Conservation (phyloP, 768 basidiomycete species). For the Trametes cinnabarina region DNA sequence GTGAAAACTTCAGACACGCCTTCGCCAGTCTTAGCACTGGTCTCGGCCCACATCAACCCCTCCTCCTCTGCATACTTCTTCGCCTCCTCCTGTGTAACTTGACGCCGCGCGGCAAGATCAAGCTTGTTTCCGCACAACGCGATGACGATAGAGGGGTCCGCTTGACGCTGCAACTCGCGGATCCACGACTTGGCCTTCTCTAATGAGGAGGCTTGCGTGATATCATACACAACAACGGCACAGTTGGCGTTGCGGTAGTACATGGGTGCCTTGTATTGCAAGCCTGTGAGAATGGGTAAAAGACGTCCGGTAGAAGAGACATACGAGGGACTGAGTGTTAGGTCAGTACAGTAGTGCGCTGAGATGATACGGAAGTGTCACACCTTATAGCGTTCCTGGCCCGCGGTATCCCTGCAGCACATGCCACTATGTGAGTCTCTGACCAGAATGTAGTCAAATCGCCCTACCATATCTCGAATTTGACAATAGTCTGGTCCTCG, state of each 20-base stretch:
- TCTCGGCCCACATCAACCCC: slow-evolving; percentile 90
- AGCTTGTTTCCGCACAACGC: slow-evolving; percentile 95
- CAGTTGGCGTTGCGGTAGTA: slow-evolving; percentile 95
- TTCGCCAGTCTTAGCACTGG: slow-evolving; percentile 86
- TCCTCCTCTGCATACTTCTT: slow-evolving; percentile 92
- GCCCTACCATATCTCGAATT: slow-evolving; percentile 95
- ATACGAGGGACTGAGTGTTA: slow-evolving; percentile 44
- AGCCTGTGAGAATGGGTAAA: not conserved
- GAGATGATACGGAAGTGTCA: slow-evolving; percentile 20
- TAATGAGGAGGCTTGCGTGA: slow-evolving; percentile 86
- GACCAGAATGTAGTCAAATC: not conserved
- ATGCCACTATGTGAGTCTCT: not conserved
- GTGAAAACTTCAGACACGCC: slow-evolving; percentile 86
- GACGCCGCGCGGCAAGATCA: slow-evolving; percentile 81
- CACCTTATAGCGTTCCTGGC: slow-evolving; percentile 92
- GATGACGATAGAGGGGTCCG: slow-evolving; percentile 95
- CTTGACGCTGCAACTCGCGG: slow-evolving; percentile 93
- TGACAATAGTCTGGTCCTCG: slow-evolving; percentile 86
- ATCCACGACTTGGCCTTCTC: slow-evolving; percentile 98
- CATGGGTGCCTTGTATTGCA: slow-evolving; percentile 72
- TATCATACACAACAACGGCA: slow-evolving; percentile 94
- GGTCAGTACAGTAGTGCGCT: slow-evolving; percentile 12
- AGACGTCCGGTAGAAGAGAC: slow-evolving; percentile 22
- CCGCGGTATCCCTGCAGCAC: slow-evolving; percentile 86
- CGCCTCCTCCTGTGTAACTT: slow-evolving; percentile 84